Conservation (phyloP, 73 alveolate genomes). For the Paramecium tetraurelia region DNA sequence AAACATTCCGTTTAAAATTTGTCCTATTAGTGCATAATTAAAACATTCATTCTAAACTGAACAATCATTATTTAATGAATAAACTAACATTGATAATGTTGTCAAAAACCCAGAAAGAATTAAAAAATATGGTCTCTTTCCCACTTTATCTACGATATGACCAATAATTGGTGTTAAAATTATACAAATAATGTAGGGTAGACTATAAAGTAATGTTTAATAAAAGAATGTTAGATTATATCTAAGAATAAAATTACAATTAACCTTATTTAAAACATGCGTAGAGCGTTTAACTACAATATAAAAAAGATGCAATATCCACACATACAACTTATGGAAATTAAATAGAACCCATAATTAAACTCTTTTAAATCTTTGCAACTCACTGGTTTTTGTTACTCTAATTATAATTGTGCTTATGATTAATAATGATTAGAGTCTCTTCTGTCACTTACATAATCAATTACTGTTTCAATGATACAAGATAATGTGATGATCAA, state of each 20-base stretch:
- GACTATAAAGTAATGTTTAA: background rate
- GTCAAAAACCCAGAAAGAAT: background rate
- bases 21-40: background rate
- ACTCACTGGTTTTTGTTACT: background rate
- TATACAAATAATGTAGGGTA: background rate
- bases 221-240: background rate
- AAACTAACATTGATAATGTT: background rate
- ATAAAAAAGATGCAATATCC: background rate
- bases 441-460: background rate
- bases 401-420: background rate
- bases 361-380: background rate
- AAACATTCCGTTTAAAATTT: background rate
- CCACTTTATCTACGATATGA: background rate
- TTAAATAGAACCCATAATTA: background rate
- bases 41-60: background rate
- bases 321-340: background rate
- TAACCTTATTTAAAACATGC: background rate
- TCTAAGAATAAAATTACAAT: background rate
- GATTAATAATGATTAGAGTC: background rate
- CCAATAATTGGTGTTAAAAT: background rate
- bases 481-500: background rate
- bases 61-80: background rate
- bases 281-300: background rate
- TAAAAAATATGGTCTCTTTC: background rate
- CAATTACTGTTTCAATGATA: background rate